Percentiles rank a stretch among this genome's conserved stretches.
Evolutionary conservation across 2,329 filamentous ascomycete genomes (phyloP).

Genomic region (Arthrocladium fulminans): DNA sequence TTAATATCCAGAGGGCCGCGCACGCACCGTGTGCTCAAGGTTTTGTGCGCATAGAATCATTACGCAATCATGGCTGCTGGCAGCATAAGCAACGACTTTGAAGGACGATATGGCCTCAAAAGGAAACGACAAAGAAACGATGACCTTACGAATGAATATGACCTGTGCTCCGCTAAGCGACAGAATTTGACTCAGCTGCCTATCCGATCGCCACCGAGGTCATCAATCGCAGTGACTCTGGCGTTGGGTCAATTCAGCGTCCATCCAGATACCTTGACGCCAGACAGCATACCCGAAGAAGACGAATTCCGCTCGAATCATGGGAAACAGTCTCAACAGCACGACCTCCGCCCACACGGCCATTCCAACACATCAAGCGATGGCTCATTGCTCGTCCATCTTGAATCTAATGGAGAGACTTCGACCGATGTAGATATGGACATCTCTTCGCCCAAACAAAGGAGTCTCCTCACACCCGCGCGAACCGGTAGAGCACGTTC

Average conservation of each 20-base stretch:
- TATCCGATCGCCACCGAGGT: conserved; percentile 15
- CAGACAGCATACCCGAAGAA: conserved; percentile 21
- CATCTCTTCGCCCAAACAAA: conserved; percentile 11
- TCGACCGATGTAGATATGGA: conserved; percentile 9
- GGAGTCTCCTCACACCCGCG: conserved; percentile 3
- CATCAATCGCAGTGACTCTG: conserved; percentile 13
- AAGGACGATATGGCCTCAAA: neutral
- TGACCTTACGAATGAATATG: neutral
- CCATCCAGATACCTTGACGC: conserved; percentile 20
- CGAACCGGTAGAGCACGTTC: conserved; percentile 19
- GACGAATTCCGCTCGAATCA: conserved; percentile 11
- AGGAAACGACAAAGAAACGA: conserved; percentile 6
- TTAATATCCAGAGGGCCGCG: neutral
- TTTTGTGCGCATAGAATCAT: neutral
- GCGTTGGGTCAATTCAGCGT: conserved; percentile 14
- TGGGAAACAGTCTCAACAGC: neutral
- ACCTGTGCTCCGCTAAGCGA: conserved; percentile 1
- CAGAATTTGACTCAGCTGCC: conserved; percentile 11
- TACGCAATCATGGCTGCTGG: conserved; percentile 7
- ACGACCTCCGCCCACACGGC: neutral
- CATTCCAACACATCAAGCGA: neutral
- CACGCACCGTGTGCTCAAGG: neutral
- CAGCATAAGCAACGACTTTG: neutral
- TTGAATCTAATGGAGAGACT: conserved; percentile 3
- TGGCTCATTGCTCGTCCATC: conserved; percentile 8